Conservation (phyloP, 306 rosid genomes). For the Prinsepia uniflora region DNA sequence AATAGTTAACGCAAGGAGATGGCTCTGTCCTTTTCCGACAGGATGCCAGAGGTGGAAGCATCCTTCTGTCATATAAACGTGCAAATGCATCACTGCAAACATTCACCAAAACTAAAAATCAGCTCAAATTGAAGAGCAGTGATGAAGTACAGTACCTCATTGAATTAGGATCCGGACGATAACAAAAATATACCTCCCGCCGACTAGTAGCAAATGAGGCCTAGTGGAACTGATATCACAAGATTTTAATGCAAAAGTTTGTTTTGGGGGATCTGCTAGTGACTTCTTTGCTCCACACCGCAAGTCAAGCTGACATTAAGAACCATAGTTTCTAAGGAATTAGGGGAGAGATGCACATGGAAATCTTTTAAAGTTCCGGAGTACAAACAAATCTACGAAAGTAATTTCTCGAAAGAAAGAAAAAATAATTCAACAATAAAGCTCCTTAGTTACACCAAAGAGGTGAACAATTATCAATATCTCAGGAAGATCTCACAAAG, state of each 20-base stretch:
- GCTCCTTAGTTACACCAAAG: slow-evolving; percentile 22
- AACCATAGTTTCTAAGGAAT: slow-evolving; percentile 26
- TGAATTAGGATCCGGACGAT: slow-evolving; percentile 14
- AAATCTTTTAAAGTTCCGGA: slow-evolving; percentile 17
- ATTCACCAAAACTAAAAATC: slow-evolving; percentile 27
- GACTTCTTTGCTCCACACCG: slow-evolving; percentile 92
- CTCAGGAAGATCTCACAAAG: neutral
- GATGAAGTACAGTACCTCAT: slow-evolving; percentile 4
- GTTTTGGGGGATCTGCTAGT: slow-evolving; percentile 84
- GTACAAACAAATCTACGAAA: neutral
- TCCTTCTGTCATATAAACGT: slow-evolving; percentile 95
- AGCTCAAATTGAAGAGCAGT: slow-evolving; percentile 17
- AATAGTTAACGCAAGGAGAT: slow-evolving; percentile 91
- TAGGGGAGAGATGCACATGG: slow-evolving; percentile 9
- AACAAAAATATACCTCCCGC: slow-evolving; percentile 72
- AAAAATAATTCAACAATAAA: slow-evolving; percentile 14
- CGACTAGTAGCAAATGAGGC: slow-evolving; percentile 94
- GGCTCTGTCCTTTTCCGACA: slow-evolving; percentile 68
- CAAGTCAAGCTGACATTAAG: slow-evolving; percentile 82
- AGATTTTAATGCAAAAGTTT: slow-evolving; percentile 77
- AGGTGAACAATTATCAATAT: neutral
- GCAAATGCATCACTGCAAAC: slow-evolving; percentile 90
- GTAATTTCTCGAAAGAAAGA: neutral
- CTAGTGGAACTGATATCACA: slow-evolving; percentile 85
- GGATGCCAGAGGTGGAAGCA: slow-evolving; percentile 78